Evolutionary conservation across 371 early-diverging fungal species (phyloP).

Genomic region (Haplosporangium sp.): DNA sequence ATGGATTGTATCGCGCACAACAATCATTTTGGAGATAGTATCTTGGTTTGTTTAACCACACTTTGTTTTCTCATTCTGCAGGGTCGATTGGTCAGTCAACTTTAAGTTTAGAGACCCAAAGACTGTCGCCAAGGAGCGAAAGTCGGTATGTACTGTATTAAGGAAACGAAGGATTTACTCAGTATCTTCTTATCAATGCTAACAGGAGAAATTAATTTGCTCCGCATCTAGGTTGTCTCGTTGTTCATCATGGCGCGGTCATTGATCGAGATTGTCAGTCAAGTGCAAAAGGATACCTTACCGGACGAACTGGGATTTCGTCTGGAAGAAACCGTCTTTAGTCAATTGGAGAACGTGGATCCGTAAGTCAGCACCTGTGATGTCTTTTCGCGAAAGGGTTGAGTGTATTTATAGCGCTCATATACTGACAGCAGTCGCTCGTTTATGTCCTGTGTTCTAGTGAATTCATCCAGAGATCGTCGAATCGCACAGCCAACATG

Average conservation of each 20-base stretch:
- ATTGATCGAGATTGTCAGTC: constrained; percentile 84
- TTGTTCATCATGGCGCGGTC: constrained; percentile 92
- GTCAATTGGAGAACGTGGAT: constrained; percentile 86
- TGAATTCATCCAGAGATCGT: constrained; percentile 78
- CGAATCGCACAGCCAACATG: constrained; percentile 88
- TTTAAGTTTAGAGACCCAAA: constrained; percentile 48
- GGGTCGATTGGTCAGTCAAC: constrained; percentile 34
- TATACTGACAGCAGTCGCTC: neutral
- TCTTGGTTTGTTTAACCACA: too few species aligned
- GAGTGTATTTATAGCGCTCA: too few species aligned
- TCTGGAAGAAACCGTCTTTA: constrained; percentile 93
- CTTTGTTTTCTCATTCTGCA: constrained; percentile 7
- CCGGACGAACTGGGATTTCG: constrained; percentile 89
- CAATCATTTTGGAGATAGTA: too few species aligned
- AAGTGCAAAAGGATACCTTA: constrained; percentile 77
- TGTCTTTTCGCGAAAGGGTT: too few species aligned
- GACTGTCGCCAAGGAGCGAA: constrained; percentile 61
- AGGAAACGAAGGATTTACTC: constrained; percentile 1
- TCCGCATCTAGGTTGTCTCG: constrained; percentile 74
- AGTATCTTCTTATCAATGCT: neutral
- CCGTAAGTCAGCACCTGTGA: constrained; percentile 70
- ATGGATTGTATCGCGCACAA: too few species aligned
- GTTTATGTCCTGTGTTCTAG: constrained; percentile 45
- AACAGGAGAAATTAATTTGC: neutral
- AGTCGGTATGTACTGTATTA: constrained; percentile 45